Percentiles rank a stretch among this genome's conserved stretches.
phyloP scores from a whole-genome alignment of 2,329 filamentous ascomycete species.

The Fusarium cyanostomum region DNA sequence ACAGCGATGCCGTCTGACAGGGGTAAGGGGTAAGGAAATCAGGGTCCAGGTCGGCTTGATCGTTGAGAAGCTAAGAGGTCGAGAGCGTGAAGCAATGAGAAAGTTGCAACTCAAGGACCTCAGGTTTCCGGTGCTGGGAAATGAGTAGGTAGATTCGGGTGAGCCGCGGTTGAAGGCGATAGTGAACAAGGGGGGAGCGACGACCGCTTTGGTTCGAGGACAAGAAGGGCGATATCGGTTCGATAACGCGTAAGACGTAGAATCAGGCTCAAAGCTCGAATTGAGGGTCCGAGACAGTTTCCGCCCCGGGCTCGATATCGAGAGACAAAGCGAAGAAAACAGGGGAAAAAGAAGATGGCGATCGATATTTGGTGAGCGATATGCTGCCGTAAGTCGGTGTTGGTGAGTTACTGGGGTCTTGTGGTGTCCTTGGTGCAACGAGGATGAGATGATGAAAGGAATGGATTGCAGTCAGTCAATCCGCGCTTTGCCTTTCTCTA shows the following conservation, averaged over 20 bases:
- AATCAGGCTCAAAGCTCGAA: neutral
- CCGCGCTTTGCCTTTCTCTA: constrained; percentile 17
- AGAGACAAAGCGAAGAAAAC: neutral
- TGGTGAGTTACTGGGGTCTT: constrained; percentile 25
- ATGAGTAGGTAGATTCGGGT: neutral
- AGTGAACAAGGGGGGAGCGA: neutral
- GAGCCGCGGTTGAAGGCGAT: neutral
- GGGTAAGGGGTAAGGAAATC: constrained; percentile 23
- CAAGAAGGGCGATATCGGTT: neutral
- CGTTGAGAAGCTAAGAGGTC: constrained; percentile 12
- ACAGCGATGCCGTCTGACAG: constrained; percentile 30
- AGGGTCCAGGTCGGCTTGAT: constrained; percentile 32
- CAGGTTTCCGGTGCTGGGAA: neutral
- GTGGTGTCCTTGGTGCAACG: constrained; percentile 23
- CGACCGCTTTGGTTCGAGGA: neutral
- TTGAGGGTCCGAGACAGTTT: neutral
- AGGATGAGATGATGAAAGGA: constrained; percentile 28
- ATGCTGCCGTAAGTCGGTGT: constrained; percentile 36
- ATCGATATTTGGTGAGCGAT: constrained; percentile 40
- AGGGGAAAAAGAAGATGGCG: constrained; percentile 10
- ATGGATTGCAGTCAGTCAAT: constrained; percentile 25
- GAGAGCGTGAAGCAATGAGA: neutral
- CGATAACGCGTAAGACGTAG: neutral
- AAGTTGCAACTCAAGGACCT: neutral
- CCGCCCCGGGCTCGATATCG: neutral